A percentile compares a stretch with the other conserved stretches of the same genome.
Conservation (phyloP, 306 rosid genomes). For the Dalbergia cultrata region DNA sequence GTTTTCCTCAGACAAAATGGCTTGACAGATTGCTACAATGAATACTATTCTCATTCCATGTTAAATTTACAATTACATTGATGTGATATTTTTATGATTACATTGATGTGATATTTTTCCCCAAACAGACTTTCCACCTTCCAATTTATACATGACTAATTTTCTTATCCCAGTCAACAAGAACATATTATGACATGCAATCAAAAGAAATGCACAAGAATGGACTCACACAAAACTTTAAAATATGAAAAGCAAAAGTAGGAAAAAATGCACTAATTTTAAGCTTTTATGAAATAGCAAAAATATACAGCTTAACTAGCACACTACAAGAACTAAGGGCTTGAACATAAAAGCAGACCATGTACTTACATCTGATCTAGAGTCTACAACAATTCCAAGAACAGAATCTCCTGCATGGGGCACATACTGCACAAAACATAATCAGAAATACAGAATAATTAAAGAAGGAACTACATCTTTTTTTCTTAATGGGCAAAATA, state of each 20-base stretch:
- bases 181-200: neutral
- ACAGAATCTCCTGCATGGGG: conserved; percentile 86
- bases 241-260: neutral
- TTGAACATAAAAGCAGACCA: conserved; percentile 25
- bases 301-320: neutral
- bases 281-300: neutral
- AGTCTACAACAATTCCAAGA: conserved; percentile 88
- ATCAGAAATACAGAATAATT: conserved; percentile 15
- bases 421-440: conserved; percentile 71
- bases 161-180: conserved; percentile 19
- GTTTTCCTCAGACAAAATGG: too few relatives aligned
- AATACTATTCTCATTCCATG: too few relatives aligned
- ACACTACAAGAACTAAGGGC: neutral
- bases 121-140: too few relatives aligned
- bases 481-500: neutral
- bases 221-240: neutral
- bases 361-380: conserved; percentile 83
- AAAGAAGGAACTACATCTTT: neutral
- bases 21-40: too few relatives aligned
- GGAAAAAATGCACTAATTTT: neutral
- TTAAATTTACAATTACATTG: too few relatives aligned
- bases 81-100: too few relatives aligned
- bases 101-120: too few relatives aligned
- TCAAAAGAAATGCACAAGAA: neutral
- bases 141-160: neutral